Percentiles rank a stretch among this genome's conserved stretches.
phyloP scores from a whole-genome alignment of 2,329 filamentous ascomycete genomes.

The Setomelanomma holmii region DNA sequence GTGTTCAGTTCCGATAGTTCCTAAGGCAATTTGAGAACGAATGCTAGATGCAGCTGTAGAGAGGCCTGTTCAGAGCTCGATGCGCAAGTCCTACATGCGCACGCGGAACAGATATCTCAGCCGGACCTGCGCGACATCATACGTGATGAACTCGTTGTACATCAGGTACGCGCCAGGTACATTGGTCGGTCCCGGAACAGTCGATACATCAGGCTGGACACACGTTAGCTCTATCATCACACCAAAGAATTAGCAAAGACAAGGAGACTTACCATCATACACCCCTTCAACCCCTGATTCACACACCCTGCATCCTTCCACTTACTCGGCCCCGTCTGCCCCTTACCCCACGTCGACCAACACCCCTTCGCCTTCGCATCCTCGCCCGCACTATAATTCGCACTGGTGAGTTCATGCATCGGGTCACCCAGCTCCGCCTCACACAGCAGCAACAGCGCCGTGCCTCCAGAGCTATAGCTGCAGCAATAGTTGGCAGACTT shows the following conservation, averaged over 20 bases:
- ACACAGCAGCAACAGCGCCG: slow-evolving; percentile 79
- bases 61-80: not conserved
- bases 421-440: slow-evolving; percentile 83
- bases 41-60: not conserved
- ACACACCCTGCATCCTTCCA: slow-evolving; percentile 81
- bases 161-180: slow-evolving; percentile 57
- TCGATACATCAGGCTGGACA: slow-evolving; percentile 34
- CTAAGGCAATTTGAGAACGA: no score
- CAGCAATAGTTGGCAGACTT: slow-evolving; percentile 84
- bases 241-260: not conserved
- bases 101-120: slow-evolving; percentile 74
- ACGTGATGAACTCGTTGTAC: slow-evolving; percentile 79
- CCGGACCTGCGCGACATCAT: slow-evolving; percentile 73
- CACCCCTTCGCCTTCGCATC: slow-evolving; percentile 66
- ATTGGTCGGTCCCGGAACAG: slow-evolving; percentile 58
- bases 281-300: slow-evolving; percentile 69
- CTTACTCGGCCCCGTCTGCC: slow-evolving; percentile 65
- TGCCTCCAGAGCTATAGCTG: slow-evolving; percentile 66
- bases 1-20: no score
- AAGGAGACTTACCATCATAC: slow-evolving; percentile 67
- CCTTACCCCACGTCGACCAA: slow-evolving; percentile 74
- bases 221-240: slow-evolving; percentile 10
- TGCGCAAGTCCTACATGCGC: slow-evolving; percentile 33
- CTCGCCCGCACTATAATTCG: slow-evolving; percentile 69
- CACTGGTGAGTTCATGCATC: slow-evolving; percentile 67